A percentile compares a stretch with the other conserved stretches of the same genome.
These are phyloP conservation scores for Exserohilum rostratum DNA, from an alignment of 2,329 filamentous ascomycete genomes.

Conservation along the genomic window DNA sequence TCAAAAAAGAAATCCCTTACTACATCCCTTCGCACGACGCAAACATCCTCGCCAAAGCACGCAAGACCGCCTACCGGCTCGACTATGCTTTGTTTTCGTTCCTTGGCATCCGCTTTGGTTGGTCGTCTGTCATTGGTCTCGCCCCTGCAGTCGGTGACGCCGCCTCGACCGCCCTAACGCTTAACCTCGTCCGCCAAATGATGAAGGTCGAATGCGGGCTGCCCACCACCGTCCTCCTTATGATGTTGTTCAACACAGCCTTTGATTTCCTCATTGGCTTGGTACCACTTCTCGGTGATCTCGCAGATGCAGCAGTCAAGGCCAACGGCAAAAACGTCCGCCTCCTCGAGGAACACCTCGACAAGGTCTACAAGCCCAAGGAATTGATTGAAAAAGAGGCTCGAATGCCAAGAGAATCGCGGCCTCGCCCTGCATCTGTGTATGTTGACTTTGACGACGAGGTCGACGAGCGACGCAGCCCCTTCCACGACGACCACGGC, in stretches of 20 bases:
- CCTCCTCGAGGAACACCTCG: constrained; percentile 70
- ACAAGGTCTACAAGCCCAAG: constrained; percentile 66
- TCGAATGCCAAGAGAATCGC: constrained; percentile 27
- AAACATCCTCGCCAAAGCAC: constrained; percentile 82
- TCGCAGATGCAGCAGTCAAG: constrained; percentile 74
- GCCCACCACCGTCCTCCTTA: constrained; percentile 62
- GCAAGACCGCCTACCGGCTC: constrained; percentile 81
- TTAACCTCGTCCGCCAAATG: constrained; percentile 77
- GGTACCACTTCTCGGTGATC: constrained; percentile 76
- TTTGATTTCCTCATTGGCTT: constrained; percentile 77
- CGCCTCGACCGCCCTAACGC: constrained; percentile 52
- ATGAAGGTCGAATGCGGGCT: constrained; percentile 78
- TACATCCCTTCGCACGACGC: constrained; percentile 85
- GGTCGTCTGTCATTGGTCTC: constrained; percentile 83
- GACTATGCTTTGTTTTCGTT: constrained; percentile 85
- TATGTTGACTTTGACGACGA: constrained; percentile 54
- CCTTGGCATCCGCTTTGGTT: constrained; percentile 83
- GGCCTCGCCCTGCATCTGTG: constrained; percentile 53
- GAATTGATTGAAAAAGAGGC: constrained; percentile 26
- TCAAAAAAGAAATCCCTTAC: constrained; percentile 81
- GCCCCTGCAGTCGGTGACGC: constrained; percentile 71
- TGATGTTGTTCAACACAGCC: constrained; percentile 82
- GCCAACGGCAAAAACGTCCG: constrained; percentile 79
- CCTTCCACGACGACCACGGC: constrained; percentile 31
- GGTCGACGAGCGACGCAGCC: constrained; percentile 35